Percentiles rank a stretch among this genome's conserved stretches.
These are phyloP conservation scores for Penicillium sp. DNA, from an alignment of 2,329 filamentous ascomycete species.

Conservation along the genomic window DNA sequence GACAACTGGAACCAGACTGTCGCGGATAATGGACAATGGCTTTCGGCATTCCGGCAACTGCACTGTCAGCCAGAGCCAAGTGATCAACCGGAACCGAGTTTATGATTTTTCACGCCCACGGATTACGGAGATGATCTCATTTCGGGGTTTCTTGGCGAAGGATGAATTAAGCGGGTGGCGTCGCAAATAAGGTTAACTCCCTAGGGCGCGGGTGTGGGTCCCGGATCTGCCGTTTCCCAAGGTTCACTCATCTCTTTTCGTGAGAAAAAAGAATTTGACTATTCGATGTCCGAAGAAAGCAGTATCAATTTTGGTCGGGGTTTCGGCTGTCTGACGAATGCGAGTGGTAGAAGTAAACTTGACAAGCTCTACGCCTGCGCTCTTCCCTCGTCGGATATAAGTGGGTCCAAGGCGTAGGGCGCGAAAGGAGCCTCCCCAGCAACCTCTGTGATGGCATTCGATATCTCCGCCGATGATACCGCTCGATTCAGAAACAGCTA, in stretches of 20 bases:
- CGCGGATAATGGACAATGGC: slow-evolving; percentile 26
- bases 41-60: slow-evolving; percentile 20
- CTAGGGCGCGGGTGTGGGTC: background rate
- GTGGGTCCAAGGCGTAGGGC: background rate
- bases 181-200: background rate
- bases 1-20: slow-evolving; percentile 51
- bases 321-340: background rate
- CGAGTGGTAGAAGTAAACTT: background rate
- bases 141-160: background rate
- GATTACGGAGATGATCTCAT: background rate
- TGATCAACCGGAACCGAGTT: background rate
- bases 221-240: background rate
- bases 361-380: background rate
- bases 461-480: background rate
- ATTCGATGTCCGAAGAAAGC: background rate
- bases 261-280: background rate
- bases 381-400: background rate
- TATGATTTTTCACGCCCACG: background rate
- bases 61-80: slow-evolving; percentile 8
- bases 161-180: background rate
- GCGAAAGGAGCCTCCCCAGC: background rate
- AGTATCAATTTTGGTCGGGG: background rate
- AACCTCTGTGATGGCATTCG: background rate
- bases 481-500: background rate
- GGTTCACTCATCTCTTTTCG: background rate